Conservation (phyloP, 306 rosid species). For the Vigna nakashimae region DNA sequence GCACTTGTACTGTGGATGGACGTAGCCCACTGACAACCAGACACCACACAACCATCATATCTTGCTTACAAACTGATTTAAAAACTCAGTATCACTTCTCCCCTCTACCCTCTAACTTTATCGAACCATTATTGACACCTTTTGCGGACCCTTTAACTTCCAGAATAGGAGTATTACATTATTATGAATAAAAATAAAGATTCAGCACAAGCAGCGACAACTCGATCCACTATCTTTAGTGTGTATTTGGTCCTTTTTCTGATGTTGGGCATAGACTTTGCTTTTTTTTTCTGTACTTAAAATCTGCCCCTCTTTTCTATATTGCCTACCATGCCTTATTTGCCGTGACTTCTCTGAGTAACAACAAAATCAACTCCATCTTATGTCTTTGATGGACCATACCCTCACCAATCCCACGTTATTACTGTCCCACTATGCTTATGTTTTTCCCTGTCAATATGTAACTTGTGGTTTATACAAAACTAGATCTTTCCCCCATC, state of each 20-base stretch:
- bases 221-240: slow-evolving; percentile 30
- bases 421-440: slow-evolving; percentile 31
- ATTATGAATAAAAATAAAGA: slow-evolving; percentile 38
- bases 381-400: slow-evolving; percentile 42
- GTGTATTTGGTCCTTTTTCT: slow-evolving; percentile 34
- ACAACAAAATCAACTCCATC: slow-evolving; percentile 38
- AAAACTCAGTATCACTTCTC: slow-evolving; percentile 31
- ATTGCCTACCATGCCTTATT: slow-evolving; percentile 24
- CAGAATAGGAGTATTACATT: slow-evolving; percentile 34
- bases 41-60: slow-evolving; percentile 39
- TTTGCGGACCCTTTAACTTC: slow-evolving; percentile 34
- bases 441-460: slow-evolving; percentile 24
- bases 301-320: slow-evolving; percentile 11
- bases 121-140: slow-evolving; percentile 38
- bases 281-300: slow-evolving; percentile 24
- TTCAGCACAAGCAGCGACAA: slow-evolving; percentile 35
- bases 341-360: slow-evolving; percentile 22
- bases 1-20: slow-evolving; percentile 18
- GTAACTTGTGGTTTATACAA: slow-evolving; percentile 26
- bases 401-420: slow-evolving; percentile 29
- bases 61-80: slow-evolving; percentile 31
- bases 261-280: slow-evolving; percentile 26
- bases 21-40: slow-evolving; percentile 29
- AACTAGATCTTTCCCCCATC: slow-evolving; percentile 25
- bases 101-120: slow-evolving; percentile 32